Evolutionary conservation across 805 yeast genomes (phyloP).

Genomic region (Schizosaccharomyces pombe): DNA sequence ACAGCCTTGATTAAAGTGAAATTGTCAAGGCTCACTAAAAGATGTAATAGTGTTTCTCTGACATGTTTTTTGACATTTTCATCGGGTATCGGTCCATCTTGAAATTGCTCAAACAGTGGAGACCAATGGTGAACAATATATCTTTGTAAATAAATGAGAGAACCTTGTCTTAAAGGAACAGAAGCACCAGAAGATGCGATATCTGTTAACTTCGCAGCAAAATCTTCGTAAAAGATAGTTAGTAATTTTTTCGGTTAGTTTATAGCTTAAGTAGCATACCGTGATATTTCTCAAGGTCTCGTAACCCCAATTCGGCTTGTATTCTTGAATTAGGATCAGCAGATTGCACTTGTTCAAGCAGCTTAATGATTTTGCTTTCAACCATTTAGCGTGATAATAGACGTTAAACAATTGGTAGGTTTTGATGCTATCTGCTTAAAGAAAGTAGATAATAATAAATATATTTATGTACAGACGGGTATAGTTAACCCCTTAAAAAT

Average conservation of each 20-base stretch:
- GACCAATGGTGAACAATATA: neutral
- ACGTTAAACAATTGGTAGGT: neutral
- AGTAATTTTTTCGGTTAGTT: neutral
- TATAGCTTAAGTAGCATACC: neutral
- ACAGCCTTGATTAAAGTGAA: neutral
- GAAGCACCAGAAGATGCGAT: neutral
- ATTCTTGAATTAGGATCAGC: neutral
- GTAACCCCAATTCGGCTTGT: neutral
- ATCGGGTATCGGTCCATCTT: neutral
- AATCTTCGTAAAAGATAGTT: neutral
- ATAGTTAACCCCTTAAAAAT: too few relatives aligned
- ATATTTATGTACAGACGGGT: too few relatives aligned
- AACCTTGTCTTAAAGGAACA: neutral
- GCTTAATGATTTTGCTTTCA: neutral
- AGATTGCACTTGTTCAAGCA: neutral
- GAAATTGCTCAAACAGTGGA: neutral
- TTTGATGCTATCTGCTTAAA: too few relatives aligned
- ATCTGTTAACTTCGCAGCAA: neutral
- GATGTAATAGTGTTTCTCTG: neutral
- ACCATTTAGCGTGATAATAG: neutral
- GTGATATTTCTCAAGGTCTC: neutral
- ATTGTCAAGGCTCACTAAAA: neutral
- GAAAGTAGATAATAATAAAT: too few relatives aligned
- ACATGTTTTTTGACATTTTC: neutral
- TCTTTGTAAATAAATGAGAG: constrained; percentile 3